Conservation (phyloP, 257 asterid genomes). For the Parsonsia alboflavescens region DNA sequence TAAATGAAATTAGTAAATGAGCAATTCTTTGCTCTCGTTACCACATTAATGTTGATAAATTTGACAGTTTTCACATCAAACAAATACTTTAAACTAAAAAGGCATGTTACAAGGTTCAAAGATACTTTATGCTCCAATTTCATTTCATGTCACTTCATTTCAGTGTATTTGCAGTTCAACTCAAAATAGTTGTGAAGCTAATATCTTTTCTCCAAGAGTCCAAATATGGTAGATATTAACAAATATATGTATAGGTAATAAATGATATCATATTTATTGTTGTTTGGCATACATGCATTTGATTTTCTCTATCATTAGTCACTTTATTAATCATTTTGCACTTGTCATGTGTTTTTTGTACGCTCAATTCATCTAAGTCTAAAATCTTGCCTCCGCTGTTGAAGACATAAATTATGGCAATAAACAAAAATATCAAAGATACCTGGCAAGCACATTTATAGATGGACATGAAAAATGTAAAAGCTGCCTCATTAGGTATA, state of each 20-base stretch:
- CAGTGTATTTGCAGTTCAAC: background rate
- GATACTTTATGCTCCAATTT: background rate
- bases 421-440: background rate
- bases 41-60: background rate
- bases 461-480: conserved; percentile 77
- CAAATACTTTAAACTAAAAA: background rate
- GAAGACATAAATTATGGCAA: background rate
- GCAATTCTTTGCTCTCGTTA: too few species aligned
- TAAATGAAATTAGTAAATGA: background rate
- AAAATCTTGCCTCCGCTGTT: background rate
- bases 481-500: conserved; percentile 69
- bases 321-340: background rate
- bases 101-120: background rate
- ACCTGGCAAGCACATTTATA: conserved; percentile 84
- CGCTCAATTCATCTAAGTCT: background rate
- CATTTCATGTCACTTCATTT: background rate
- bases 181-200: background rate
- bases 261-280: background rate
- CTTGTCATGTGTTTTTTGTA: background rate
- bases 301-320: background rate
- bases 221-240: background rate
- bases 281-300: background rate
- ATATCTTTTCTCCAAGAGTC: background rate
- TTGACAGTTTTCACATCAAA: background rate
- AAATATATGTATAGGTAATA: background rate